Base-by-base conservation (phyloP, 1,284 basidiomycete genomes). In the Fereydounia khargensis region DNA sequence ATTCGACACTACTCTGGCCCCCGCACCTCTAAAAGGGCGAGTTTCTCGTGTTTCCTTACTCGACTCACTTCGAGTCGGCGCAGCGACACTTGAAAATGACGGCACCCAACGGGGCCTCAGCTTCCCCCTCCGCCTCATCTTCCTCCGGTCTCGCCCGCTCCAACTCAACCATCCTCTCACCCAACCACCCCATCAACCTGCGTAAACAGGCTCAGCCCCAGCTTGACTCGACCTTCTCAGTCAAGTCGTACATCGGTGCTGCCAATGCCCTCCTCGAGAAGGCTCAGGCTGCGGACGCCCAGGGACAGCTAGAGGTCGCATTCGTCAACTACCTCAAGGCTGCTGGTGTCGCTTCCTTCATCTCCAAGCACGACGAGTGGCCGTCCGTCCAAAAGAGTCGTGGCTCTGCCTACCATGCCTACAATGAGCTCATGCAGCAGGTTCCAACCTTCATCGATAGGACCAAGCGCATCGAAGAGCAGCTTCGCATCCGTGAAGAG, bases 261-360 rank as follows among this genome's bases (percentile, higher is more conserved):
- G 71, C 72, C 13, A 60, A 69, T 20, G 64, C 65, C 11, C 44
- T 75, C n/a, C 56, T 73, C 35, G 73, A 74, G 20, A 74, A 71
- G 40, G 73, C 73, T 13, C 48, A 68, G 42, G 60, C 63, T 11
- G 64, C 61, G n/a, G 70, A 75, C 28, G 58, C 54, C 16, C 66
- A 69, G 44, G 69, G 58, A n/a, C 57, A 70, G 39, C 47, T 74
- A 27, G 73, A 74, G 38, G 50, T 64, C 16, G 73, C 73, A 22
- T 75, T 75, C 39, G 68, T 75, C 52, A 73, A 74, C 58, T 75
- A 75, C 36, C 59, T 74, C 43, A 75, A 72, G 45, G 62, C 69
- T 0, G 72, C 72, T 32, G 61, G 57, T 24, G 69, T 73, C 31
- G 67, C 67, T 3, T 59, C 68, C 7, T 70, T 68, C 39, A 70